phyloP scores from a whole-genome alignment of 441 rosid species.

The California macrophylla region DNA sequence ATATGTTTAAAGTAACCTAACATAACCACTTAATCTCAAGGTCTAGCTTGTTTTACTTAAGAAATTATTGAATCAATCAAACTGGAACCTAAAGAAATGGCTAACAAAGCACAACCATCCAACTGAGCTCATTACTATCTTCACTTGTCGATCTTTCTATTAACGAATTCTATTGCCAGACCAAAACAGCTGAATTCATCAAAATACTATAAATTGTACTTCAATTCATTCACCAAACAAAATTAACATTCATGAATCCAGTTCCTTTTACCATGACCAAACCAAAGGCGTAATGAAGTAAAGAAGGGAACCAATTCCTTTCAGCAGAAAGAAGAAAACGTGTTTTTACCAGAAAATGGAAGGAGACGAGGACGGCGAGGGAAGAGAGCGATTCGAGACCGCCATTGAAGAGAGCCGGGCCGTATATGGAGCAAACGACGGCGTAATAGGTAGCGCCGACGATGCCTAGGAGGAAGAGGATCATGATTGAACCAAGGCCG shows the following conservation, averaged over 20 bases:
- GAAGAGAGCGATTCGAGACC: slow-evolving; percentile 45
- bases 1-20: not conserved
- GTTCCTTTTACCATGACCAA: not conserved
- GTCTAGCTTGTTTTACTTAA: not conserved
- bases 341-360: slow-evolving; percentile 54
- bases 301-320: too few species aligned
- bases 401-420: slow-evolving; percentile 49
- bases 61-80: not conserved
- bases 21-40: not conserved
- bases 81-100: not conserved
- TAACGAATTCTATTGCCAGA: not conserved
- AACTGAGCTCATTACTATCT: not conserved
- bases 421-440: slow-evolving; percentile 48
- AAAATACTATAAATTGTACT: too few species aligned
- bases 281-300: not conserved
- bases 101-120: not conserved
- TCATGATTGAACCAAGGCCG: slow-evolving; percentile 35
- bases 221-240: not conserved
- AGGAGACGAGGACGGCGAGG: slow-evolving; percentile 36
- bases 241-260: not conserved
- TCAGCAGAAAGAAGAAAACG: slow-evolving; percentile 2
- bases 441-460: slow-evolving; percentile 58
- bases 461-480: slow-evolving; percentile 50
- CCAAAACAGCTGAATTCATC: not conserved
- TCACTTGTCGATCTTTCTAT: not conserved